Percentiles rank a stretch among this genome's conserved stretches.
Conservation (phyloP, 345 rosid species). For the Linum trigynum region DNA sequence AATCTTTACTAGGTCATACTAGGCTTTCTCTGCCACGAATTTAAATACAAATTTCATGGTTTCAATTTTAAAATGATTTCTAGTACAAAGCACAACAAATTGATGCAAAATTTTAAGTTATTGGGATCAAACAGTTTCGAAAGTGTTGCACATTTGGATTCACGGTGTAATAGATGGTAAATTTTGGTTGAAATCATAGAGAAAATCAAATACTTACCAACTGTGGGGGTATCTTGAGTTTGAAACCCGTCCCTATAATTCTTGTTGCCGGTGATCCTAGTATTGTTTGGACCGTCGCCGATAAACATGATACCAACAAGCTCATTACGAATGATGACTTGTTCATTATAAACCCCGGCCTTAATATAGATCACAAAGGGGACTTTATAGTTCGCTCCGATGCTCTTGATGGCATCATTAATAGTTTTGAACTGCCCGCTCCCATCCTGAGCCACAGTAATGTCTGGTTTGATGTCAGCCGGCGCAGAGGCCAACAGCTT, state of each 20-base stretch:
- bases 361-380: slow-evolving; percentile 55
- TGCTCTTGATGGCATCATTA: slow-evolving; percentile 34
- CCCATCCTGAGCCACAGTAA: slow-evolving; percentile 59
- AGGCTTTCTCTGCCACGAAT: too few relatives aligned
- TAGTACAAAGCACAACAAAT: too few relatives aligned
- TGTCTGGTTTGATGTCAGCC: slow-evolving; percentile 30
- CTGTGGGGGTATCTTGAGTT: slow-evolving; percentile 47
- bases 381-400: slow-evolving; percentile 27
- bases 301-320: slow-evolving; percentile 39
- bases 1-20: too few relatives aligned
- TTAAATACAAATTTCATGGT: too few relatives aligned
- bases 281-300: slow-evolving; percentile 67
- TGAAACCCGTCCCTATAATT: slow-evolving; percentile 35
- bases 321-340: slow-evolving; percentile 23
- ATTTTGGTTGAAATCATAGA: too few relatives aligned
- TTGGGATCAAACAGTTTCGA: not conserved
- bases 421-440: slow-evolving; percentile 57
- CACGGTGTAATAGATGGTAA: too few relatives aligned
- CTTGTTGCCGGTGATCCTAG: slow-evolving; percentile 46
- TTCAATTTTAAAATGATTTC: too few relatives aligned
- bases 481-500: slow-evolving; percentile 25
- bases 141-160: too few relatives aligned
- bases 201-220: slow-evolving; percentile 29
- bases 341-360: slow-evolving; percentile 59
- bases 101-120: too few relatives aligned